These are phyloP conservation scores for Amanita thiersii DNA, from an alignment of 768 basidiomycete species.

Conservation along the genomic window DNA sequence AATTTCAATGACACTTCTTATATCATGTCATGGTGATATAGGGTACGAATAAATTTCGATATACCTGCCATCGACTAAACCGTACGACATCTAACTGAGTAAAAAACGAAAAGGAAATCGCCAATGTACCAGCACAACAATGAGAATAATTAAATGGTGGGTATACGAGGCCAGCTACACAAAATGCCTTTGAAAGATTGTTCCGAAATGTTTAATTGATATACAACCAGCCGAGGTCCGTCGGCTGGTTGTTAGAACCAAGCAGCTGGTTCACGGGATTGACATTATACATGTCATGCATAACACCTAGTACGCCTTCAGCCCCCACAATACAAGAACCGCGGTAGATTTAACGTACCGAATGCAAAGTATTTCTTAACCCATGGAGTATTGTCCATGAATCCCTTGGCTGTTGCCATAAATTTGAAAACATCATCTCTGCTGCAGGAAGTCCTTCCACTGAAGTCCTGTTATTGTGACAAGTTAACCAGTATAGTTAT, in stretches of 20 bases:
- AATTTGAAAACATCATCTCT: slow-evolving; percentile 37
- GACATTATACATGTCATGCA: slow-evolving; percentile 50
- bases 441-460: slow-evolving; percentile 32
- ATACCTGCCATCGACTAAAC: slow-evolving; percentile 3
- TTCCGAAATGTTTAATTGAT: slow-evolving; percentile 23
- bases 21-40: not conserved
- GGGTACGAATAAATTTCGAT: slow-evolving; percentile 3
- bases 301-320: slow-evolving; percentile 33
- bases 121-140: not conserved
- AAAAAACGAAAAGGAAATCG: slow-evolving; percentile 3
- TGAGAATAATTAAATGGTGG: slow-evolving; percentile 1
- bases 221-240: slow-evolving; percentile 41
- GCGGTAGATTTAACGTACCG: slow-evolving; percentile 32
- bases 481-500: not conserved
- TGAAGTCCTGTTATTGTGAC: slow-evolving; percentile 41
- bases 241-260: slow-evolving; percentile 35
- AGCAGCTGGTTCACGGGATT: slow-evolving; percentile 49
- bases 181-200: not conserved
- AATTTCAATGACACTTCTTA: too few species aligned
- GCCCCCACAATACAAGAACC: not conserved
- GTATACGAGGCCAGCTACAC: not conserved
- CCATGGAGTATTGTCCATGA: slow-evolving; percentile 34
- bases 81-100: not conserved
- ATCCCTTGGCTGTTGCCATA: slow-evolving; percentile 34
- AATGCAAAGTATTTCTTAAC: slow-evolving; percentile 46